A percentile compares a stretch with the other conserved stretches of the same genome.
Conservation (phyloP, 148 eudicot genomes). For the Selenicereus undatus region DNA sequence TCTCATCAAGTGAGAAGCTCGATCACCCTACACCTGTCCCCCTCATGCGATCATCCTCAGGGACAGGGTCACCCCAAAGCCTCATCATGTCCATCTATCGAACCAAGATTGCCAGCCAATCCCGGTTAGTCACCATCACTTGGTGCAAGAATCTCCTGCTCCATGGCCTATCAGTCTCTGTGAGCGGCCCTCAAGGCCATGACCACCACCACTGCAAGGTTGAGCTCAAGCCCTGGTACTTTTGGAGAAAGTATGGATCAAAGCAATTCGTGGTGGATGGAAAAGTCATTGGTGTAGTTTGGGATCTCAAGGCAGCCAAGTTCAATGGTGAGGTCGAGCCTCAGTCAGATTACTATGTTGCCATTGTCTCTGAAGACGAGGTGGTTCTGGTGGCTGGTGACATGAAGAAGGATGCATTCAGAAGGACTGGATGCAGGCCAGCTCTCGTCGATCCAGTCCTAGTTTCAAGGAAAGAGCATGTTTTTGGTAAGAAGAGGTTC, state of each 20-base stretch:
- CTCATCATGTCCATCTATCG: slow-evolving; percentile 65
- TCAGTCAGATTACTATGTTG: slow-evolving; percentile 71
- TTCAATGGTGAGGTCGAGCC: slow-evolving; percentile 91
- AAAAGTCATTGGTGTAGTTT: slow-evolving; percentile 51
- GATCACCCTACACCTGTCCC: slow-evolving; percentile 28
- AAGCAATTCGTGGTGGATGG: slow-evolving; percentile 57
- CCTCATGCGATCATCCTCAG: slow-evolving; percentile 36
- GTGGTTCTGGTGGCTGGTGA: slow-evolving; percentile 75
- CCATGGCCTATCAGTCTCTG: slow-evolving; percentile 71
- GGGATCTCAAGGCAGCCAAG: slow-evolving; percentile 75
- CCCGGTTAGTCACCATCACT: slow-evolving; percentile 60
- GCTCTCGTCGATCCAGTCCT: slow-evolving; percentile 63
- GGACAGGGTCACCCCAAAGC: slow-evolving; percentile 59
- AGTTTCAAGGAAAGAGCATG: slow-evolving; percentile 71
- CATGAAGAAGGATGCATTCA: slow-evolving; percentile 73
- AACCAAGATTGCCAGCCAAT: slow-evolving; percentile 53
- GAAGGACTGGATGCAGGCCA: slow-evolving; percentile 77
- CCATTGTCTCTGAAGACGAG: slow-evolving; percentile 66
- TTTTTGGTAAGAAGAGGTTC: slow-evolving; percentile 79
- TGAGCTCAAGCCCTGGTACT: slow-evolving; percentile 92
- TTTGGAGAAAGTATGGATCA: slow-evolving; percentile 82
- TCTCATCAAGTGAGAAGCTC: slow-evolving; percentile 36
- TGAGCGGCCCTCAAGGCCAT: slow-evolving; percentile 48
- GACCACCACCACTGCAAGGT: slow-evolving; percentile 63
- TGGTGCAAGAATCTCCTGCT: slow-evolving; percentile 82